Evolutionary conservation across 345 rosid species (phyloP), one percentile per base, ranked within the genome.

Genomic region (Geranium rotundifolium): DNA sequence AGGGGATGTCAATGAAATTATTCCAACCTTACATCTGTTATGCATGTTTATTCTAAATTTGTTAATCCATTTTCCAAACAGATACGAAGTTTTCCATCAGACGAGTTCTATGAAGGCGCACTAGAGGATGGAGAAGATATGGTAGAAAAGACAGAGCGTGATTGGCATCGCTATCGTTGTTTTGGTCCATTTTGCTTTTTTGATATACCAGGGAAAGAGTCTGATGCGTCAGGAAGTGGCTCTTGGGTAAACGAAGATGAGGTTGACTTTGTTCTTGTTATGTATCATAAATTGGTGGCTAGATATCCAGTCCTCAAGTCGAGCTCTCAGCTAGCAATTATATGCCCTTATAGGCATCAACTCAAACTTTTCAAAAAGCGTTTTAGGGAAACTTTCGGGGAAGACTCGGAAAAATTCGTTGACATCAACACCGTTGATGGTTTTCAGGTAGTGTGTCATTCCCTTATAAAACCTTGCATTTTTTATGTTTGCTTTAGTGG

Each of bases 181-280:
- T 93, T 90, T 61, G 91, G 91, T 65, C 99, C 99, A 34, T 93
- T 93, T 80, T 83, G 87, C 81, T 86, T 93, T 77, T 90, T 93
- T 6, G 97, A 93, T 71, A 66, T 88, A 62, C 92, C 88, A 77
- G 96, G 95, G 50, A 60, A 82, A 77, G 97, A 93, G 75, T 86
- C 95, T 19, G 91, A 86, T 70, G 85, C 95, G 61, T 73, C 91
- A 57, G 91, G 90, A 71, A 84, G 86, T 73, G 95, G 97, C 63
- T 90, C 97, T 49, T 84, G 83, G 73, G 82, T 84, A 37, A 93
- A 93, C 66, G 65, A 66, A 13, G 91, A 85, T 61, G 99, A 93
- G 76, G 79, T 88, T 63, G 99, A 93, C 0, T 93, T 93, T 75
- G 90, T 85, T 49, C 86, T 87, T 39, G 80, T 76, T 65, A 66